These are phyloP conservation scores for Penicillium sp. DNA, from an alignment of 2,329 filamentous ascomycete species.

Conservation along the genomic window DNA sequence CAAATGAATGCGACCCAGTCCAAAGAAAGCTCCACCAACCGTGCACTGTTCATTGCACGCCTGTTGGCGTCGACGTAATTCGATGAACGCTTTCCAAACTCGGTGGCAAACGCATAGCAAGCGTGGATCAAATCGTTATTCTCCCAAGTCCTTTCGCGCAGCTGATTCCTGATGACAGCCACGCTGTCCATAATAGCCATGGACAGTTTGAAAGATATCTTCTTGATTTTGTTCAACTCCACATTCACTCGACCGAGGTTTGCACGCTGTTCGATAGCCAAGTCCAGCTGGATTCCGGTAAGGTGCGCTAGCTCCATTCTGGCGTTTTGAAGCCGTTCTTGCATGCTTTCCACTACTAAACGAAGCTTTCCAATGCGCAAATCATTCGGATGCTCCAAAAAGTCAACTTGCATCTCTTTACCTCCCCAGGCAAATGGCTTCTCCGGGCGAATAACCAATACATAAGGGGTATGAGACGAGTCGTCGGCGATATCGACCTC, in stretches of 20 bases:
- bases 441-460: slow-evolving; percentile 79
- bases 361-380: slow-evolving; percentile 80
- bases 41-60: slow-evolving; percentile 93
- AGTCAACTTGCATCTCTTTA: slow-evolving; percentile 61
- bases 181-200: slow-evolving; percentile 99
- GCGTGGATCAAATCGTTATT: slow-evolving; percentile 96
- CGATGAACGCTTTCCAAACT: slow-evolving; percentile 91
- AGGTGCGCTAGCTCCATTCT: slow-evolving; percentile 68
- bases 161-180: slow-evolving; percentile 82
- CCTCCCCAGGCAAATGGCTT: slow-evolving; percentile 75
- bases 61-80: slow-evolving; percentile 94
- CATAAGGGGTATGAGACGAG: slow-evolving; percentile 66
- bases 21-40: slow-evolving; percentile 83
- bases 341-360: slow-evolving; percentile 81
- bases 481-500: slow-evolving; percentile 66
- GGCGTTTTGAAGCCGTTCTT: slow-evolving; percentile 70
- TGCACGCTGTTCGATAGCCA: slow-evolving; percentile 84
- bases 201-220: slow-evolving; percentile 90
- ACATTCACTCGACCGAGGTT: slow-evolving; percentile 89
- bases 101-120: slow-evolving; percentile 97
- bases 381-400: slow-evolving; percentile 74
- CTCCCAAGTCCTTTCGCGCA: slow-evolving; percentile 61
- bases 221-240: slow-evolving; percentile 87
- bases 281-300: slow-evolving; percentile 78
- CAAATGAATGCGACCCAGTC: slow-evolving; percentile 99